Conservation (phyloP, 2,329 filamentous ascomycete genomes). For the Aspergillus tubingensis region DNA sequence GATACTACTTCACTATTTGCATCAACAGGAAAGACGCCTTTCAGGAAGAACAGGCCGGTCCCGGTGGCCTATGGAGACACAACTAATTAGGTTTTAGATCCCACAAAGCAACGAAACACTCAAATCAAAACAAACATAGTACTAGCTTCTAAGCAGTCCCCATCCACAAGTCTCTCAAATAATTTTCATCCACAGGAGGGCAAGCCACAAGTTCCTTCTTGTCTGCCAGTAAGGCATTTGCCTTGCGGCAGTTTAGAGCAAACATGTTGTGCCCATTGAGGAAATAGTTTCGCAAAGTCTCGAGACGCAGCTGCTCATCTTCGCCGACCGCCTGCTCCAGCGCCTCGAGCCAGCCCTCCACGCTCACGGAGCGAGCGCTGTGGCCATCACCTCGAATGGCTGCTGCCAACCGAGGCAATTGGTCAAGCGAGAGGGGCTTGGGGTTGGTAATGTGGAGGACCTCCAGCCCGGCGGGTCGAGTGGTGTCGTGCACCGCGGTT, state of each 20-base stretch:
- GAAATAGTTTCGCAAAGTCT: constrained; percentile 1
- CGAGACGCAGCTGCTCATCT: not conserved
- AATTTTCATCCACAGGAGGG: not conserved
- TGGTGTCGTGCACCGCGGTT: not conserved
- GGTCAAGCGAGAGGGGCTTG: not conserved
- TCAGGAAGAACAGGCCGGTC: not conserved
- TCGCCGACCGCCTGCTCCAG: not conserved
- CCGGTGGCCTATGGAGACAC: too few species aligned
- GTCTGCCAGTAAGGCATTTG: not conserved
- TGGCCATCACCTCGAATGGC: not conserved
- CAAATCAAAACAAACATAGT: not conserved
- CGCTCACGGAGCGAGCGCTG: not conserved
- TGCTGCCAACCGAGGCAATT: not conserved
- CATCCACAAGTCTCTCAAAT: not conserved
- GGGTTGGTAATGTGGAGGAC: not conserved
- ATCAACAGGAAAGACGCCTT: not conserved
- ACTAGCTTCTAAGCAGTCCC: not conserved
- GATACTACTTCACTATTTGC: not conserved
- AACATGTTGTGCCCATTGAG: constrained; percentile 3
- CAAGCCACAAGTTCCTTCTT: not conserved
- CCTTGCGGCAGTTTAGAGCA: not conserved
- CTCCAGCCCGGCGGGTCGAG: not conserved
- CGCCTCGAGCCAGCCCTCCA: not conserved
- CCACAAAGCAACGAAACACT: too few species aligned
- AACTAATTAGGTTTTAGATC: too few species aligned